A percentile compares a stretch with the other conserved stretches of the same genome.
phyloP scores from a whole-genome alignment of 2,329 filamentous ascomycete genomes.

The Penicillium sp. region DNA sequence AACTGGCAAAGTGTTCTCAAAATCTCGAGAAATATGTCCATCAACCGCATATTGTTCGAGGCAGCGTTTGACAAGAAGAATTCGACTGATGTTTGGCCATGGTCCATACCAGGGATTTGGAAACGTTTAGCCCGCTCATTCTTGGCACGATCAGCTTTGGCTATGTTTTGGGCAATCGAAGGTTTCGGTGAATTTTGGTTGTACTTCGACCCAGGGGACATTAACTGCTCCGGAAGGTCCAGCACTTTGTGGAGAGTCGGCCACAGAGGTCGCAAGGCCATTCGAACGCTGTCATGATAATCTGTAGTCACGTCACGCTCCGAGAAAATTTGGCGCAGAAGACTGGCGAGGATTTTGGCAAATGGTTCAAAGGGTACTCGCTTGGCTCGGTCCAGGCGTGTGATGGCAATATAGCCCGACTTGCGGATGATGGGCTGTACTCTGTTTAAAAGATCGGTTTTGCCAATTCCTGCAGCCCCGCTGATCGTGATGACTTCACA shows the following conservation, averaged over 20 bases:
- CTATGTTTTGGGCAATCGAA: conserved; percentile 37
- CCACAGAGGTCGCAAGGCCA: conserved; percentile 64
- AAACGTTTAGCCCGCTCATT: conserved; percentile 39
- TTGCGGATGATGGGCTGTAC: conserved; percentile 63
- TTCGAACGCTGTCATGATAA: conserved; percentile 65
- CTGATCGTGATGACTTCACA: conserved; percentile 65
- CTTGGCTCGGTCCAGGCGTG: conserved; percentile 65
- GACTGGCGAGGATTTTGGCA: conserved; percentile 63
- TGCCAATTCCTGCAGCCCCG: conserved; percentile 64
- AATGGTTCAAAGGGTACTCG: conserved; percentile 67
- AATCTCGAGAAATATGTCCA: conserved; percentile 88
- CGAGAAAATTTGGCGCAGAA: conserved; percentile 69
- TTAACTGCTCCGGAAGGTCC: conserved; percentile 71
- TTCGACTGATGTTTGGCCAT: conserved; percentile 45
- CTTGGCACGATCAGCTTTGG: conserved; percentile 40
- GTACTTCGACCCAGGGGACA: conserved; percentile 47
- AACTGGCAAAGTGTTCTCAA: conserved; percentile 79
- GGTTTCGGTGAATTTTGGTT: conserved; percentile 40
- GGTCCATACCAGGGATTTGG: conserved; percentile 42
- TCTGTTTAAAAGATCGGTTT: conserved; percentile 65
- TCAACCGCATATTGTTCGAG: conserved; percentile 69
- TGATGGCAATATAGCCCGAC: conserved; percentile 65
- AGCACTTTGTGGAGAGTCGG: conserved; percentile 61
- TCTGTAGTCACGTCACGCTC: conserved; percentile 67
- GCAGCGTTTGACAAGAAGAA: conserved; percentile 49